phyloP scores from a whole-genome alignment of 495 filamentous ascomycete genomes.

The Immersiella caudata region DNA sequence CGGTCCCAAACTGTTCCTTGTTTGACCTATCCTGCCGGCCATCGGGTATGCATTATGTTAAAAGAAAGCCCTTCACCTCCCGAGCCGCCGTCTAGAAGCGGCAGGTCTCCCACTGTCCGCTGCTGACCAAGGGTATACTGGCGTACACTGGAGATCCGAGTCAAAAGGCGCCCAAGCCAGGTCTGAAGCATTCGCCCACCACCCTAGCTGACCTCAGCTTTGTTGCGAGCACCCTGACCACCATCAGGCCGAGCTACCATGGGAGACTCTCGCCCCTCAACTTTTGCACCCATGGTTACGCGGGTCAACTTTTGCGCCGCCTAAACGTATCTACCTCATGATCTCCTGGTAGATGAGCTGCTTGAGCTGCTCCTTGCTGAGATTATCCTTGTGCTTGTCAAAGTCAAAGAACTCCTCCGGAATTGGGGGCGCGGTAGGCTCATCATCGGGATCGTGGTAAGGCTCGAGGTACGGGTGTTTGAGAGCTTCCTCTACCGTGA shows the following conservation, averaged over 20 bases:
- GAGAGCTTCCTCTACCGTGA: constrained; percentile 94
- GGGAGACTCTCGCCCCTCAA: not conserved
- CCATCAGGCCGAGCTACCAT: not conserved
- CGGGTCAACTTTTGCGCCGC: not conserved
- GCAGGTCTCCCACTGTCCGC: not conserved
- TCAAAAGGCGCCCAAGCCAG: not conserved
- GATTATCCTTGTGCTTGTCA: constrained; percentile 98
- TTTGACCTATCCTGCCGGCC: constrained; percentile 13
- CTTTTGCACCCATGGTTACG: not conserved
- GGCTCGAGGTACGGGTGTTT: constrained; percentile 98
- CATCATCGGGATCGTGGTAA: constrained; percentile 98
- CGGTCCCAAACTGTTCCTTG: not conserved
- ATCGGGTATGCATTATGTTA: constrained; percentile 16
- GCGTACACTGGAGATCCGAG: not conserved
- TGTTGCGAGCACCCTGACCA: not conserved
- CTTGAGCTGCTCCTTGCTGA: constrained; percentile 98
- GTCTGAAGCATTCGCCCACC: not conserved
- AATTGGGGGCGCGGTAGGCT: constrained; percentile 94
- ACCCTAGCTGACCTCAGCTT: not conserved
- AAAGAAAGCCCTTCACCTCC: constrained; percentile 6
- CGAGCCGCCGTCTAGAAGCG: not conserved
- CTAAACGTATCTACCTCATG: constrained; percentile 72
- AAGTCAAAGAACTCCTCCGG: constrained; percentile 99
- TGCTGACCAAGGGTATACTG: not conserved
- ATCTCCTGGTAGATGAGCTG: constrained; percentile 97